These are phyloP conservation scores for Fusarium sp. DNA, from an alignment of 2,329 filamentous ascomycete species.

Conservation along the genomic window DNA sequence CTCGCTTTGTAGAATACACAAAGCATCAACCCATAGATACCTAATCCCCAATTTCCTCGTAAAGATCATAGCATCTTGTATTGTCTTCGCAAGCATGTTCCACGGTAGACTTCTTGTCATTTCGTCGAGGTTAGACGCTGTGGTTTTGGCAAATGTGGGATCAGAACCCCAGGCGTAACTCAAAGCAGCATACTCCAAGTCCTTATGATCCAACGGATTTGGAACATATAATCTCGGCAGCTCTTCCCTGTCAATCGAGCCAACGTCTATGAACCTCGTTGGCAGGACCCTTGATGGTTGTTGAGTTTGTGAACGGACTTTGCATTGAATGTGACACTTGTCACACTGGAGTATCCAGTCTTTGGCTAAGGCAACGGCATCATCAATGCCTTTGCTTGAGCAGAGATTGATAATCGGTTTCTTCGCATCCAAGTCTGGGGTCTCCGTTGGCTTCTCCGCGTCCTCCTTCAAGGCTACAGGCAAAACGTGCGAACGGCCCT, in stretches of 20 bases:
- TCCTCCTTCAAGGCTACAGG: neutral
- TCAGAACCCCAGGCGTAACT: constrained; percentile 12
- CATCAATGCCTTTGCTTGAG: neutral
- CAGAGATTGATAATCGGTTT: neutral
- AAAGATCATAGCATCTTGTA: neutral
- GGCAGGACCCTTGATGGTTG: neutral
- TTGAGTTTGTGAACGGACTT: no score
- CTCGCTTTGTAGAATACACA: constrained; percentile 8
- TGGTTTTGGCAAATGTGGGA: neutral
- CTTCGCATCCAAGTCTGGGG: no score
- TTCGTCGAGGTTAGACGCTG: neutral
- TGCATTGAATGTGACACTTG: neutral
- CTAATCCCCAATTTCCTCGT: neutral
- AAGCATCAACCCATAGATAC: constrained; percentile 6
- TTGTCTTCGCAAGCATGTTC: neutral
- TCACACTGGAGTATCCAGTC: neutral
- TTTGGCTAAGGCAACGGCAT: neutral
- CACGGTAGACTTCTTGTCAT: neutral
- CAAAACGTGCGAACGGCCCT: neutral
- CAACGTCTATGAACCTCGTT: constrained; percentile 3
- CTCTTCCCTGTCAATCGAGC: neutral
- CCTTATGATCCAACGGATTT: neutral
- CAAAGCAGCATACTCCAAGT: neutral
- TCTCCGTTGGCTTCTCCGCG: neutral
- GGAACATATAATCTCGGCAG: neutral